These are phyloP conservation scores for Wallacemonas rigidus DNA, from an alignment of 208 protist genomes.

Conservation along the genomic window DNA sequence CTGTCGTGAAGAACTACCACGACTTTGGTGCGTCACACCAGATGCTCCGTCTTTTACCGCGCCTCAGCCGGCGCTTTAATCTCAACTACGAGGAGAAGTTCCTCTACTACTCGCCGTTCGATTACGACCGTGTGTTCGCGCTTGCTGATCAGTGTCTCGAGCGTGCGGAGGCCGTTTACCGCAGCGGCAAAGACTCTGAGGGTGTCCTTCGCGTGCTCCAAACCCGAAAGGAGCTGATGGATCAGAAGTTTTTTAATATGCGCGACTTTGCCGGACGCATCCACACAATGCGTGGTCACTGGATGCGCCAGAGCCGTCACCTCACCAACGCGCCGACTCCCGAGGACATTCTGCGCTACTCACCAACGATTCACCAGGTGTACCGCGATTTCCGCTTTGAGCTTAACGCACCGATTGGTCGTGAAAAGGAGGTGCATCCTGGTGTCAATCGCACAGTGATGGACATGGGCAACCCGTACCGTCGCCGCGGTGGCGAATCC, in stretches of 20 bases:
- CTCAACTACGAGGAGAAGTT: constrained; percentile 91
- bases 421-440: constrained; percentile 82
- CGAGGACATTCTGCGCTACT: constrained; percentile 86
- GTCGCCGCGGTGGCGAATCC: constrained; percentile 40
- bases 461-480: constrained; percentile 87
- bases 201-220: constrained; percentile 80
- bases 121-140: constrained; percentile 87
- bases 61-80: constrained; percentile 80
- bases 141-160: constrained; percentile 82
- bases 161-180: constrained; percentile 68
- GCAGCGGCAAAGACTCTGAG: constrained; percentile 33
- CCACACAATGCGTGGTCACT: constrained; percentile 89
- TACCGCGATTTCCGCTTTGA: constrained; percentile 89
- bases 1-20: constrained; percentile 73
- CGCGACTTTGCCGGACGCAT: constrained; percentile 88
- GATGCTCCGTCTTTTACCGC: constrained; percentile 83
- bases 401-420: constrained; percentile 80
- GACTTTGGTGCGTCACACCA: constrained; percentile 83
- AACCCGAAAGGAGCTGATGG: constrained; percentile 78
- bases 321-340: constrained; percentile 87
- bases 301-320: constrained; percentile 70
- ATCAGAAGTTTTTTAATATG: constrained; percentile 92
- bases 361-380: constrained; percentile 89
- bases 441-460: constrained; percentile 79
- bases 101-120: constrained; percentile 89